Conservation (phyloP, 345 rosid species). For the Isatis tinctoria region DNA sequence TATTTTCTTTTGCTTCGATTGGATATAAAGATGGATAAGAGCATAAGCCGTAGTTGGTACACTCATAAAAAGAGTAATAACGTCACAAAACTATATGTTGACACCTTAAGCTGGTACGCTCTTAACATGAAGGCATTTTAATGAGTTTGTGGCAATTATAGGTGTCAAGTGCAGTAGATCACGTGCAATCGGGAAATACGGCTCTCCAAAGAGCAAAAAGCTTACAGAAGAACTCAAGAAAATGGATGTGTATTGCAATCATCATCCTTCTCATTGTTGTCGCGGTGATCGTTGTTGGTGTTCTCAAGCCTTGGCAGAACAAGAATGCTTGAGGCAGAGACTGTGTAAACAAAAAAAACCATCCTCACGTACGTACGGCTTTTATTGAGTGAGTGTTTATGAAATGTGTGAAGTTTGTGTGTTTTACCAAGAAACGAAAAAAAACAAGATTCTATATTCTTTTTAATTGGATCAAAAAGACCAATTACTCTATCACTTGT, state of each 20-base stretch:
- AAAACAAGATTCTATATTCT: constrained; percentile 1
- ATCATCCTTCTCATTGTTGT: constrained; percentile 77
- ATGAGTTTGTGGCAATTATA: constrained; percentile 4
- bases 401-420: constrained; percentile 10
- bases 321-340: constrained; percentile 42
- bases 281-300: constrained; percentile 63
- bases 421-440: not conserved
- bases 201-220: constrained; percentile 81
- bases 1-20: not conserved
- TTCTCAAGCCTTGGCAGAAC: constrained; percentile 78
- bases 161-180: constrained; percentile 93
- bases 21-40: not conserved
- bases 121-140: not conserved
- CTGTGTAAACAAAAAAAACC: not conserved
- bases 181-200: constrained; percentile 77
- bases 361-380: constrained; percentile 8
- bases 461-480: constrained; percentile 16
- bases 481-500: constrained; percentile 8
- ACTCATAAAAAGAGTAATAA: too few species aligned
- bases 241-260: constrained; percentile 93
- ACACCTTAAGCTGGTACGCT: not conserved
- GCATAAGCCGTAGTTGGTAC: not conserved
- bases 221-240: constrained; percentile 75
- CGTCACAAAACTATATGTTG: not conserved
- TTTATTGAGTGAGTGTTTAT: constrained; percentile 1